phyloP scores from a whole-genome alignment of 768 basidiomycete species.

The Pleurotus giganteus region DNA sequence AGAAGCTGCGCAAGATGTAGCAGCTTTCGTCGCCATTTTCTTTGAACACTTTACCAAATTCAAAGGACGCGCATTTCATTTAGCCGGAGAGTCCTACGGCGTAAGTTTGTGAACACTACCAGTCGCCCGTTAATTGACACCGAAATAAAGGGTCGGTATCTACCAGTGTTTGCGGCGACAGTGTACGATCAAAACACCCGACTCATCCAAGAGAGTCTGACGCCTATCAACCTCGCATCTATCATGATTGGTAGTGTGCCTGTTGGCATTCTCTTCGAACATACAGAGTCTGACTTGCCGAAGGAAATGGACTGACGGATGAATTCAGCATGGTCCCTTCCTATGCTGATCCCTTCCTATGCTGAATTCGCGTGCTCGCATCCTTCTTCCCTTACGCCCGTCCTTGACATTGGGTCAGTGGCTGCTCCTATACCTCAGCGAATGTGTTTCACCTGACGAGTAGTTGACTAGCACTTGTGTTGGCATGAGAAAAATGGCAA shows the following conservation, averaged over 20 bases:
- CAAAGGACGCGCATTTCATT: constrained; percentile 62
- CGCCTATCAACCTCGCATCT: constrained; percentile 62
- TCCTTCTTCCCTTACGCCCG: constrained; percentile 41
- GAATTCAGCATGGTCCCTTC: constrained; percentile 40
- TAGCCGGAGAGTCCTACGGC: constrained; percentile 76
- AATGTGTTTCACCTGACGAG: too few relatives aligned
- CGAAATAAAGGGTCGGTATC: constrained; percentile 54
- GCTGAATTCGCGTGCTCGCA: constrained; percentile 55
- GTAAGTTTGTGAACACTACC: constrained; percentile 34
- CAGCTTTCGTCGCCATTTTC: constrained; percentile 68
- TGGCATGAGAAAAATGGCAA: constrained; percentile 55
- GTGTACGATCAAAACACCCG: constrained; percentile 70
- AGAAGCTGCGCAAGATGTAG: constrained; percentile 68
- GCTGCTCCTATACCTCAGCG: constrained; percentile 32
- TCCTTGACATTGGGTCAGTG: constrained; percentile 46
- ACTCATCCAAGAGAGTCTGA: constrained; percentile 48
- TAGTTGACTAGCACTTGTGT: constrained; percentile 45
- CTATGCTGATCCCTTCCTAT: constrained; percentile 38
- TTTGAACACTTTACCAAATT: constrained; percentile 73
- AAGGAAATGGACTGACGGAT: constrained; percentile 67
- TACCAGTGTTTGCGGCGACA: constrained; percentile 73
- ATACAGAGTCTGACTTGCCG: neutral
- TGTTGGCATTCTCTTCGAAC: neutral
- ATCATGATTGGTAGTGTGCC: constrained; percentile 58
- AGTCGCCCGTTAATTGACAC: neutral